phyloP scores from a whole-genome alignment of 2,329 filamentous ascomycete genomes.

The Elsinoe perseae region DNA sequence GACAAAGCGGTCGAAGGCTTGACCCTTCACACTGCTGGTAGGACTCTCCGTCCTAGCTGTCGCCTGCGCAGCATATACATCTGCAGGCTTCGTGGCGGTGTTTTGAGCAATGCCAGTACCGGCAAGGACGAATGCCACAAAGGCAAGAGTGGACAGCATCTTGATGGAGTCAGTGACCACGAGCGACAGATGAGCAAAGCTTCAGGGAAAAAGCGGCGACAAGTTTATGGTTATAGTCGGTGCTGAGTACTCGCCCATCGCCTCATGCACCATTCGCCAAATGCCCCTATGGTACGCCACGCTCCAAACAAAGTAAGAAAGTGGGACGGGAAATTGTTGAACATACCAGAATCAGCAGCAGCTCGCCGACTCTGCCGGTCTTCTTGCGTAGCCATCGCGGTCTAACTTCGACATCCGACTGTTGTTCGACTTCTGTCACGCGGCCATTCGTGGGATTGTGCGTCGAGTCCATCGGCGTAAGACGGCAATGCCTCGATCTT shows the following conservation, averaged over 20 bases:
- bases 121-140: constrained; percentile 26
- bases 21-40: constrained; percentile 58
- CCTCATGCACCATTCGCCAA: too few species aligned
- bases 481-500: neutral
- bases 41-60: constrained; percentile 55
- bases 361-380: constrained; percentile 11
- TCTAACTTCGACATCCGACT: neutral
- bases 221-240: neutral
- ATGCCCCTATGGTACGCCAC: too few species aligned
- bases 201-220: neutral
- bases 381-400: constrained; percentile 13
- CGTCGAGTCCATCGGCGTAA: constrained; percentile 4
- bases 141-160: constrained; percentile 20
- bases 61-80: constrained; percentile 50
- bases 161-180: constrained; percentile 1
- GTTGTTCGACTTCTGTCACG: neutral
- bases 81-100: constrained; percentile 46
- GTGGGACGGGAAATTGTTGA: neutral
- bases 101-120: constrained; percentile 26
- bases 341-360: constrained; percentile 12
- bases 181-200: neutral
- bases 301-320: neutral
- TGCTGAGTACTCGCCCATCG: neutral
- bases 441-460: neutral
- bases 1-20: constrained; percentile 63